Evolutionary conservation across 1,284 basidiomycete species (phyloP), one percentile per base, ranked within the genome.

Genomic region (Cutaneotrichosporon dermatis): DNA sequence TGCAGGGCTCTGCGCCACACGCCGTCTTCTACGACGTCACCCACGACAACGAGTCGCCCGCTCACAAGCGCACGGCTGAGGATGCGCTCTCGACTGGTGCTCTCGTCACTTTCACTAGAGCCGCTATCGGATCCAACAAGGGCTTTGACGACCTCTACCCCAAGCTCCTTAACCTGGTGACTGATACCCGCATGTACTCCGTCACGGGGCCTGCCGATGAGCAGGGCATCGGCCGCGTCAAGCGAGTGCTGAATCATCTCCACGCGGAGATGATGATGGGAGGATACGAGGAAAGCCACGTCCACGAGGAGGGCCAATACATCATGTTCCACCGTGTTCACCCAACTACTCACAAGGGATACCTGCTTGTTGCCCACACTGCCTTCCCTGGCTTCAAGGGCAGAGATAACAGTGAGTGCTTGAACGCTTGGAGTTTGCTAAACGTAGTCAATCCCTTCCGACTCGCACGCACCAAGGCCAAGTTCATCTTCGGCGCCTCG

Each of bases 81-180:
- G 92, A 97, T 73, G 88, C 92, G 0, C 83, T 97, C 15, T 88
- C 90, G 5, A 92, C 90, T 0, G 93, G 90, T 5, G 89, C 90
- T 8, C 82, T 97, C 12, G 88, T 89, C 13, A 85, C 92, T 0
- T 96, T 96, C 78, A 88, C 88, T 49, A 86, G 85, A 71, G 89
- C 86, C n/a, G 93, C 89, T 5, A 84, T 90, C 51, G 93, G 92
- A 1, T 93, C 90, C 6, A 92, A 92, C 66, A 95, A 96, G 76
- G 93, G 93, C 39, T 95, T 94, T 71, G 93, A 97, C 72, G 93
- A 97, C 69, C 78, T 97, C n/a, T 96, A 96, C 73, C 92, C 93
- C 6, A 92, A 91, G 74, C 79, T 94, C 15, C 78, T 97, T 44
- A 85, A 95, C 74, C 82, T 97, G 40, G 94, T 97, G 12, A 81